These are phyloP conservation scores for Colletotrichum sp. DNA, from an alignment of 2,329 filamentous ascomycete species.

Conservation along the genomic window DNA sequence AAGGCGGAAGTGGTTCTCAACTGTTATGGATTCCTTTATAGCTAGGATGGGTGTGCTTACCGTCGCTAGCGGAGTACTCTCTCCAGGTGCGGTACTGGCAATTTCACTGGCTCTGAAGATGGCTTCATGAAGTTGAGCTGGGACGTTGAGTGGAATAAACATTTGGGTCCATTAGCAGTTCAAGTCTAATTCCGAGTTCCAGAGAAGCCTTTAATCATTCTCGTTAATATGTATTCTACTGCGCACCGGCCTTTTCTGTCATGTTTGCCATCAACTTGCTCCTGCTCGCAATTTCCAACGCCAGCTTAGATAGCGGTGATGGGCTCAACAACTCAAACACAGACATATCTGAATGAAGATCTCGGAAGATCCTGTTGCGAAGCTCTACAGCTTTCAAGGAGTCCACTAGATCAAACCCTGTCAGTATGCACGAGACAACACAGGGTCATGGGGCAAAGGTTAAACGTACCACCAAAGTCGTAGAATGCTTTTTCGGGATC, in stretches of 20 bases:
- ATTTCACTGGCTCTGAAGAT: background rate
- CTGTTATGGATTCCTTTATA: background rate
- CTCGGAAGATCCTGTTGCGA: background rate
- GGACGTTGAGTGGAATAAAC: fast-evolving
- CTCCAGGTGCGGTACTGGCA: background rate
- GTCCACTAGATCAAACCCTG: background rate
- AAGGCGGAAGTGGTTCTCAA: background rate
- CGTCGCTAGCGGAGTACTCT: background rate
- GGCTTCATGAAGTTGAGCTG: background rate
- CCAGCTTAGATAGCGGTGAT: background rate
- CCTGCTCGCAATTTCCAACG: background rate
- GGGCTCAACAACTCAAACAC: slow-evolving; percentile 10
- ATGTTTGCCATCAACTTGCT: background rate
- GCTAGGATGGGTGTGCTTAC: background rate
- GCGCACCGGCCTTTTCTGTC: background rate
- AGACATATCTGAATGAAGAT: background rate
- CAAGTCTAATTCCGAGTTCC: background rate
- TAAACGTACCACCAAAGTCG: slow-evolving; percentile 3
- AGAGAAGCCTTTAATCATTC: fast-evolving
- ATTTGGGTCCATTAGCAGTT: fast-evolving
- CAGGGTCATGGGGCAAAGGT: background rate
- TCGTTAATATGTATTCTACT: fast-evolving
- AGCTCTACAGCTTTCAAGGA: slow-evolving; percentile 7
- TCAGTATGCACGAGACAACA: background rate
- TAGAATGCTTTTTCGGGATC: slow-evolving; percentile 5